Conservation (phyloP, 768 basidiomycete species). For the Porphyrellus cyaneotinctus region DNA sequence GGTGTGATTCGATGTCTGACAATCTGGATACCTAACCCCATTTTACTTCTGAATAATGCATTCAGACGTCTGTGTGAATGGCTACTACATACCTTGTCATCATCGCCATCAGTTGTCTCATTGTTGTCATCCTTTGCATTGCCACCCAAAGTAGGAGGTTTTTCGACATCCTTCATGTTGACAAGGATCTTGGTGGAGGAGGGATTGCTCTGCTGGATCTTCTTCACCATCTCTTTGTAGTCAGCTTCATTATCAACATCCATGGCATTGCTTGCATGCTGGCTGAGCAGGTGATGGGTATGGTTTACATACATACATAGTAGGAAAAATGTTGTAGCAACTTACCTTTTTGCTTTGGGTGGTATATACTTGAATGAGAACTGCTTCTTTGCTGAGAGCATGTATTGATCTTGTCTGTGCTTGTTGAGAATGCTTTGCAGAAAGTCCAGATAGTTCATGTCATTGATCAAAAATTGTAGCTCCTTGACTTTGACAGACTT, state of each 20-base stretch:
- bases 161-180: background rate
- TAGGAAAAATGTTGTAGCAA: background rate
- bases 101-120: background rate
- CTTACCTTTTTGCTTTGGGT: slow-evolving; percentile 5
- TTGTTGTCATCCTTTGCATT: background rate
- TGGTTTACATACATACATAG: too few relatives aligned
- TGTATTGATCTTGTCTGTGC: slow-evolving; percentile 5
- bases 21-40: background rate
- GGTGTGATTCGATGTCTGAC: background rate
- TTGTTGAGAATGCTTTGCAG: slow-evolving; percentile 5
- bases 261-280: background rate
- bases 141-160: background rate
- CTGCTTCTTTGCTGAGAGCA: background rate
- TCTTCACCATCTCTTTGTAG: slow-evolving; percentile 17
- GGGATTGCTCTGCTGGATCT: background rate
- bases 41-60: background rate
- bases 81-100: background rate
- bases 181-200: slow-evolving; percentile 1
- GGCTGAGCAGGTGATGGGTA: background rate
- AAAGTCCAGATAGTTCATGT: background rate
- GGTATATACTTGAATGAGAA: slow-evolving; percentile 13
- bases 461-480: background rate
- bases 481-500: background rate
- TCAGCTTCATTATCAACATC: slow-evolving; percentile 10
- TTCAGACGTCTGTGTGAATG: too few relatives aligned